These are phyloP conservation scores for Anisogramma anomala DNA, from an alignment of 2,329 filamentous ascomycete species.

Conservation along the genomic window DNA sequence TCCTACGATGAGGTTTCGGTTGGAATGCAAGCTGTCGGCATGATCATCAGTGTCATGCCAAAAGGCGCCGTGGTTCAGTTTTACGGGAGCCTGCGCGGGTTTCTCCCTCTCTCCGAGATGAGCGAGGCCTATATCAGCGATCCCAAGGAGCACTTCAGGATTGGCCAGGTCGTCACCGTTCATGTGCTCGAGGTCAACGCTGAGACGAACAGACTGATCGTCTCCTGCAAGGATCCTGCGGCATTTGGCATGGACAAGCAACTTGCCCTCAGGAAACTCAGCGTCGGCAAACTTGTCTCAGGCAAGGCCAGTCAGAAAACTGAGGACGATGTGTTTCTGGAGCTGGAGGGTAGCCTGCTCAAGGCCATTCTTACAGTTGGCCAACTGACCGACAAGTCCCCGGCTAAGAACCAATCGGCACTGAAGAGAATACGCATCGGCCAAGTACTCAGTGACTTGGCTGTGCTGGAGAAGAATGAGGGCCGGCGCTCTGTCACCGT, in stretches of 20 bases:
- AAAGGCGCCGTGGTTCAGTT: conserved; percentile 86
- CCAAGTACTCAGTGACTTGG: conserved; percentile 68
- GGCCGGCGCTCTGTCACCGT: conserved; percentile 64
- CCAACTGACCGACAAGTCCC: conserved; percentile 77
- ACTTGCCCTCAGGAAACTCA: conserved; percentile 60
- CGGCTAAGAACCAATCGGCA: conserved; percentile 63
- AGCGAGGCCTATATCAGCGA: conserved; percentile 92
- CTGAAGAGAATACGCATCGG: conserved; percentile 76
- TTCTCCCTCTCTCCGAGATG: conserved; percentile 92
- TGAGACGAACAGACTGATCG: conserved; percentile 59
- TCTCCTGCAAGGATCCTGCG: conserved; percentile 86
- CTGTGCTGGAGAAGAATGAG: conserved; percentile 77
- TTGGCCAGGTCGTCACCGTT: conserved; percentile 84
- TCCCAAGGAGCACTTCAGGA: conserved; percentile 76
- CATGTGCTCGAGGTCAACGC: conserved; percentile 73
- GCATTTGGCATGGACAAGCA: conserved; percentile 66
- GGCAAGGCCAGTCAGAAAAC: conserved; percentile 76
- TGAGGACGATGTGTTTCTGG: conserved; percentile 62
- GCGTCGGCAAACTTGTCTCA: conserved; percentile 61
- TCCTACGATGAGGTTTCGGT: conserved; percentile 62
- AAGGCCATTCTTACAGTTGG: conserved; percentile 66
- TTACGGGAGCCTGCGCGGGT: conserved; percentile 72
- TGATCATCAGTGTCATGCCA: conserved; percentile 67
- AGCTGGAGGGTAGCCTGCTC: conserved; percentile 60
- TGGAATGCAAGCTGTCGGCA: conserved; percentile 73